Conservation (phyloP, 1,139 yeast species). For the Protomyces gravidus region DNA sequence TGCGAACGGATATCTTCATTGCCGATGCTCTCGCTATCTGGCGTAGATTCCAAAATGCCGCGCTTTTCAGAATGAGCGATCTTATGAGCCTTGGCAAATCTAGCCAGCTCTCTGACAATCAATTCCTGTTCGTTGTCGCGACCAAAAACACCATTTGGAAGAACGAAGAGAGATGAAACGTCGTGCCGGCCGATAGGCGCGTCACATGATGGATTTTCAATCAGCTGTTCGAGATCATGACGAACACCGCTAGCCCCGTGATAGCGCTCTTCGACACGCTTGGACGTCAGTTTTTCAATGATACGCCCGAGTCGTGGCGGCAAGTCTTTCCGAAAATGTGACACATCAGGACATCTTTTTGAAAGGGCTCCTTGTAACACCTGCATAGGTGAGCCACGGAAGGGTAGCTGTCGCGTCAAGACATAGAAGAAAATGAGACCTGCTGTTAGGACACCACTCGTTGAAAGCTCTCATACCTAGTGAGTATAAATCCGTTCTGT, state of each 20-base stretch:
- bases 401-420: slow-evolving; percentile 32
- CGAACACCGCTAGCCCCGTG: slow-evolving; percentile 31
- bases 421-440: slow-evolving; percentile 32
- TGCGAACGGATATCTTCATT: background rate
- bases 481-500: slow-evolving; percentile 34
- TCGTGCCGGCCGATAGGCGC: slow-evolving; percentile 32
- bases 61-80: background rate
- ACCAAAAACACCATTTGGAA: slow-evolving; percentile 32
- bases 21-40: background rate
- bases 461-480: slow-evolving; percentile 27
- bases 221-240: slow-evolving; percentile 24
- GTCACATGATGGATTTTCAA: slow-evolving; percentile 6
- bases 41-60: background rate
- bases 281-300: slow-evolving; percentile 33
- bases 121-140: slow-evolving; percentile 28
- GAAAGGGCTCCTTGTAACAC: slow-evolving; percentile 33
- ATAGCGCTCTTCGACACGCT: slow-evolving; percentile 31
- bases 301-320: slow-evolving; percentile 30
- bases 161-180: slow-evolving; percentile 30
- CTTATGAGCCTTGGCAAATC: slow-evolving; percentile 8
- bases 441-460: background rate
- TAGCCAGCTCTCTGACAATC: slow-evolving; percentile 18
- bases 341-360: slow-evolving; percentile 32
- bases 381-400: slow-evolving; percentile 33
- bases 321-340: slow-evolving; percentile 32